phyloP scores from a whole-genome alignment of 441 rosid genomes.

The Eutrema salsugineum region DNA sequence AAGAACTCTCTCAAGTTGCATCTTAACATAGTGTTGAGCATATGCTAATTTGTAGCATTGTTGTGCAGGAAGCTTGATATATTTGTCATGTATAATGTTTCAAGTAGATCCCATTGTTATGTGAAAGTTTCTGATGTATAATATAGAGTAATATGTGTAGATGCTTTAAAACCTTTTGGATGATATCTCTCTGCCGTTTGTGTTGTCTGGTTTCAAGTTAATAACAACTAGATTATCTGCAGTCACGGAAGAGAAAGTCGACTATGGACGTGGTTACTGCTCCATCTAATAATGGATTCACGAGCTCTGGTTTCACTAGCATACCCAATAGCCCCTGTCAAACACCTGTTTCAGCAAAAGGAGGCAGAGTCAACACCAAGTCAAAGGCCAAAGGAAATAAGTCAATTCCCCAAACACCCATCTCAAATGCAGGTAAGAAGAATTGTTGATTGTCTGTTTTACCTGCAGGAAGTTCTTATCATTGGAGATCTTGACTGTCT shows the following conservation, averaged over 20 bases:
- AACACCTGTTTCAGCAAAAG: conserved; percentile 75
- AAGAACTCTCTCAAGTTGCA: background rate
- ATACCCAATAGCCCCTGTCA: conserved; percentile 50
- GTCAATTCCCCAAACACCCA: conserved; percentile 64
- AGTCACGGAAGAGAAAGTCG: conserved; percentile 62
- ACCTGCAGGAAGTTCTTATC: background rate
- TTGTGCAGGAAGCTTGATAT: background rate
- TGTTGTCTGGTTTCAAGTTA: conserved; percentile 1
- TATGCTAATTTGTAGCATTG: background rate
- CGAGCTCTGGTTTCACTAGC: conserved; percentile 48
- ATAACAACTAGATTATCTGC: conserved; percentile 24
- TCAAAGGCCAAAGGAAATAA: conserved; percentile 57
- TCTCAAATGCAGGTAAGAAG: conserved; percentile 59
- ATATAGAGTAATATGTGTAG: background rate
- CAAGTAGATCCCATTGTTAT: background rate
- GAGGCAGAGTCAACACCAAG: conserved; percentile 52
- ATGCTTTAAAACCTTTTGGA: background rate
- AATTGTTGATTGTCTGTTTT: background rate
- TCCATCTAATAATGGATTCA: conserved; percentile 39
- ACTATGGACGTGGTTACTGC: conserved; percentile 39
- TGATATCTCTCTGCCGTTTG: background rate
- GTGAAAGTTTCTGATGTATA: conserved; percentile 10
- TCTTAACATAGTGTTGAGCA: background rate
- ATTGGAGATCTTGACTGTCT: background rate
- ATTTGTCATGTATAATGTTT: background rate